phyloP scores from a whole-genome alignment of 768 basidiomycete genomes.

The Naganishia vaughanmartiniae region DNA sequence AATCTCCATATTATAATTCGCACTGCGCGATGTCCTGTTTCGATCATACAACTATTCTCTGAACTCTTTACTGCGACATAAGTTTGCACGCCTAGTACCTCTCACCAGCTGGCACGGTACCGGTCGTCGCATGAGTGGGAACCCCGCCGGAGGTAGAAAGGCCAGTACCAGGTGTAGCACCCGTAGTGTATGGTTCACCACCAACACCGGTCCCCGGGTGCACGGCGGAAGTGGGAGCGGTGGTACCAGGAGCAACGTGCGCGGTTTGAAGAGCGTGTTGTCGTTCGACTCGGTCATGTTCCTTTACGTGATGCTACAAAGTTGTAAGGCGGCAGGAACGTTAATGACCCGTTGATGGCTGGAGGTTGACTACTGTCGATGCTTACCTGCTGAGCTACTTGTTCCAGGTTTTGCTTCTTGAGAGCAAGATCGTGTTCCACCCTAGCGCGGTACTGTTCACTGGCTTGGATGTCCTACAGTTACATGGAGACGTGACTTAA shows the following conservation, averaged over 20 bases:
- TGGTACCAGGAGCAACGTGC: neutral
- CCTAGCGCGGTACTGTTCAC: constrained; percentile 24
- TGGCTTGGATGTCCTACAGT: constrained; percentile 26
- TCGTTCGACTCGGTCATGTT: constrained; percentile 24
- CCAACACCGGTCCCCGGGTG: neutral
- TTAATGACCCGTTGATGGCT: neutral
- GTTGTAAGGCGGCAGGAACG: neutral
- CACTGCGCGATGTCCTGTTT: neutral
- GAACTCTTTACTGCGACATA: neutral
- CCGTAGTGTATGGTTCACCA: constrained; percentile 14
- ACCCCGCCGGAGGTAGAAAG: neutral
- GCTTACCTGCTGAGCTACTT: constrained; percentile 26
- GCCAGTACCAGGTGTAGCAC: neutral
- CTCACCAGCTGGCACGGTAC: constrained; percentile 1
- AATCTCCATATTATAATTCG: neutral
- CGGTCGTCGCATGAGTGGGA: neutral
- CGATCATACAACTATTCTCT: neutral
- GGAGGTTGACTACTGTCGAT: neutral
- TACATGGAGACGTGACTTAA: neutral
- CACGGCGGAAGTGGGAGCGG: neutral
- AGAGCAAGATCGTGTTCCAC: constrained; percentile 31
- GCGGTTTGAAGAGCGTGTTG: constrained; percentile 21
- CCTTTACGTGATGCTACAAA: constrained; percentile 28
- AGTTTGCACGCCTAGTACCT: neutral
- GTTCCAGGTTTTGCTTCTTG: constrained; percentile 33